Conservation (phyloP, 129 eudicot genomes). For the Gnaphalium uliginosum region DNA sequence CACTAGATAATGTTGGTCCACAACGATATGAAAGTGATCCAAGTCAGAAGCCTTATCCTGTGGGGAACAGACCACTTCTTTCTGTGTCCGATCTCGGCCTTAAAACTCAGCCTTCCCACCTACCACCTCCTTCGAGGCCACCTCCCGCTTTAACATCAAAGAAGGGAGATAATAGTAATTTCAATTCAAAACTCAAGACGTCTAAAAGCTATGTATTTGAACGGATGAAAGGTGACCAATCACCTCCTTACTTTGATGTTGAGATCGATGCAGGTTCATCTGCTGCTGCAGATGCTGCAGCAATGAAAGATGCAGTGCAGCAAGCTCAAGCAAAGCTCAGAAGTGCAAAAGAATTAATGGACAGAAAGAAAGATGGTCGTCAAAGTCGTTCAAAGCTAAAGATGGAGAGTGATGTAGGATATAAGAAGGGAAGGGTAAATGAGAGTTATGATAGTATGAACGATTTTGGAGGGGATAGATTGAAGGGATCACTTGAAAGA, state of each 20-base stretch:
- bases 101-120: conserved; percentile 70
- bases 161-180: conserved; percentile 35
- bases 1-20: conserved; percentile 28
- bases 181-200: conserved; percentile 42
- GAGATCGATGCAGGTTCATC: conserved; percentile 75
- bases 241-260: conserved; percentile 66
- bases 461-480: conserved; percentile 30
- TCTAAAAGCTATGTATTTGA: conserved; percentile 59
- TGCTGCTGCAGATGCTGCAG: conserved; percentile 61
- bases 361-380: conserved; percentile 51
- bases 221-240: conserved; percentile 37
- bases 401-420: conserved; percentile 33
- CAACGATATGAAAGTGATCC: conserved; percentile 34
- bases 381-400: conserved; percentile 40
- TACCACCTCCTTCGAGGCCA: conserved; percentile 85
- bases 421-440: conserved; percentile 34
- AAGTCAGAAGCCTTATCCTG: conserved; percentile 32
- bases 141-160: conserved; percentile 67
- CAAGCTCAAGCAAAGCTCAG: conserved; percentile 65
- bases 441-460: conserved; percentile 25
- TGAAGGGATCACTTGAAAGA: conserved; percentile 33
- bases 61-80: conserved; percentile 38
- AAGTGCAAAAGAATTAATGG: conserved; percentile 55
- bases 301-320: conserved; percentile 66
- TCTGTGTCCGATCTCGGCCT: conserved; percentile 70